A percentile compares a stretch with the other conserved stretches of the same genome.
Conservation (phyloP, 768 basidiomycete species). For the Lentinula lateritia region DNA sequence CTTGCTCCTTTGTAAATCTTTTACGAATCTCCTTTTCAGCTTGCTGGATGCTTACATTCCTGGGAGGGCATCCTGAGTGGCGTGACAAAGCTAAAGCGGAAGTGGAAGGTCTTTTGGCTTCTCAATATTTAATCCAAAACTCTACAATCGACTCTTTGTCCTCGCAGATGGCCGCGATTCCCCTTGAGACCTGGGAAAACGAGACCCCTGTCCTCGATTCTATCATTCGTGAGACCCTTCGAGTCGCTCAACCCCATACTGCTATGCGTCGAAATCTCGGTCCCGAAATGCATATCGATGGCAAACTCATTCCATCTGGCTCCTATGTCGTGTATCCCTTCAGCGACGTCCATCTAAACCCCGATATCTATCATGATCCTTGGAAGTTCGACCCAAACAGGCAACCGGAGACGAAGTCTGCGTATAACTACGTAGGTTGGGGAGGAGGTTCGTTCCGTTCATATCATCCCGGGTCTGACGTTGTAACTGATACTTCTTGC, state of each 20-base stretch:
- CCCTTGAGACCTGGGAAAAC: slow-evolving; percentile 66
- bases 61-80: slow-evolving; percentile 66
- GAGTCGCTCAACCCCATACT: slow-evolving; percentile 73
- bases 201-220: slow-evolving; percentile 67
- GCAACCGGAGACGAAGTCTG: slow-evolving; percentile 28
- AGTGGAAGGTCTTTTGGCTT: slow-evolving; percentile 47
- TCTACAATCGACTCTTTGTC: slow-evolving; percentile 28
- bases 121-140: slow-evolving; percentile 26
- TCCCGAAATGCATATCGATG: slow-evolving; percentile 63
- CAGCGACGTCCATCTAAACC: slow-evolving; percentile 72
- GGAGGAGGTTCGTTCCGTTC: slow-evolving; percentile 58
- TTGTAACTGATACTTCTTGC: slow-evolving; percentile 4
- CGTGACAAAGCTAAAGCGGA: slow-evolving; percentile 54
- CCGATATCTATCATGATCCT: slow-evolving; percentile 67
- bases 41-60: slow-evolving; percentile 71
- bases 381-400: slow-evolving; percentile 72
- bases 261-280: slow-evolving; percentile 80
- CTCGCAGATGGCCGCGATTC: slow-evolving; percentile 49
- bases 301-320: slow-evolving; percentile 65
- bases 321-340: slow-evolving; percentile 77
- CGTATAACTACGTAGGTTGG: slow-evolving; percentile 70
- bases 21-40: slow-evolving; percentile 28
- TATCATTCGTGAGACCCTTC: slow-evolving; percentile 71
- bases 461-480: slow-evolving; percentile 8
- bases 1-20: background rate